phyloP scores from a whole-genome alignment of 2,329 filamentous ascomycete species.

The Furcasterigmium sp. region DNA sequence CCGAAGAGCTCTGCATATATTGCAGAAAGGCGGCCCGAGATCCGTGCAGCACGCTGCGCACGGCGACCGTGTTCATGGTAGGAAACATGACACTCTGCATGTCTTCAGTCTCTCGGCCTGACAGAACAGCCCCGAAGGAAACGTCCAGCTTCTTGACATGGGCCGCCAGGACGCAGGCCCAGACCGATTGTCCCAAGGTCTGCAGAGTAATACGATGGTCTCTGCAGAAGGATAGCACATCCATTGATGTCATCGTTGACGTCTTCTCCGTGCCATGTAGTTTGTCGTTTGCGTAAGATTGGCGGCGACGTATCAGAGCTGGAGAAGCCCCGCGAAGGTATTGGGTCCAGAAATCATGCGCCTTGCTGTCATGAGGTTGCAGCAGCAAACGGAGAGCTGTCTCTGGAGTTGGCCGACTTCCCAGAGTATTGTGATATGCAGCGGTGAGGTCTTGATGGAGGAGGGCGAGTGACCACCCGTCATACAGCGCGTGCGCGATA shows the following conservation, averaged over 20 bases:
- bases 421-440: constrained; percentile 50
- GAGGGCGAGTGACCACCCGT: constrained; percentile 76
- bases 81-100: constrained; percentile 71
- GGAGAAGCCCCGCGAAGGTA: constrained; percentile 50
- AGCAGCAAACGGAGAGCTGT: constrained; percentile 51
- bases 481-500: constrained; percentile 82
- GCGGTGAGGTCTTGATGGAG: constrained; percentile 65
- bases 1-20: constrained; percentile 68
- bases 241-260: constrained; percentile 5
- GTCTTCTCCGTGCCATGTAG: constrained; percentile 29
- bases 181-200: constrained; percentile 69
- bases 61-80: constrained; percentile 83
- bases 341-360: constrained; percentile 62
- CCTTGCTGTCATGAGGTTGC: constrained; percentile 25
- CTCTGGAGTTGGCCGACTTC: constrained; percentile 41
- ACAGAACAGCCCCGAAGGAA: constrained; percentile 76
- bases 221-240: constrained; percentile 55
- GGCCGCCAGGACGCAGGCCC: constrained; percentile 65
- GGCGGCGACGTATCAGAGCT: constrained; percentile 21
- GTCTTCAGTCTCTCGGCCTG: constrained; percentile 72
- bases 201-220: constrained; percentile 66
- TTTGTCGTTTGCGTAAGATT: constrained; percentile 24
- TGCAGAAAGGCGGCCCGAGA: constrained; percentile 57
- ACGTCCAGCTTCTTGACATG: constrained; percentile 64
- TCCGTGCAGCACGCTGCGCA: constrained; percentile 70